Base-by-base conservation (phyloP, 1,139 yeast genomes). In the Pneumocystis oryctolagi region DNA sequence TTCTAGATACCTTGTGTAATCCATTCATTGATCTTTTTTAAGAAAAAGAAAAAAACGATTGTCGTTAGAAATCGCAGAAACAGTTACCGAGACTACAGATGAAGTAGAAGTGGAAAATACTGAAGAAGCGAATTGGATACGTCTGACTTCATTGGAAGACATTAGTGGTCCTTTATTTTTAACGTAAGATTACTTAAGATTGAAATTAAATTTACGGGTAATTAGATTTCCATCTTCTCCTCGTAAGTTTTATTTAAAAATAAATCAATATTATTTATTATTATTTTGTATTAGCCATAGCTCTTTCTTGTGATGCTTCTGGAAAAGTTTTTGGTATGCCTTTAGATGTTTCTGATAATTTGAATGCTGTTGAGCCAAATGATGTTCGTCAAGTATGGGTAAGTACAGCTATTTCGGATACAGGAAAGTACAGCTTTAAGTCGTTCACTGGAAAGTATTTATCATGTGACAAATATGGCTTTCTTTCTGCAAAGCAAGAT, bases 311-410 rank as follows among this genome's bases (percentile, higher is more conserved):
- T 25, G 65, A 64, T 47, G 60, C 65, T 8, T 37, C 42, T 40
- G 65, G 65, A 25, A 59, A 61, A 25, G 61, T 62, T 55, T 64
- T 64, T 32, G 25, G 56, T 12, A 53, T 60, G 16, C 61, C 61
- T n/a, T 60, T 63, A 12, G 57, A 63, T 55, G 16, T 35, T 6
- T 40, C 20, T 12, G 47, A 40, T 34, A n/a, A 42, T 3, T 12
- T 60, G 16, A 58, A 59, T 31, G 6, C 5, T 30, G 5, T 58
- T 25, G 65, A 64, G 39, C 65, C 65, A 20, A 62, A 64, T 39
- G 65, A 64, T 30, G 65, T 64, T 12, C 61, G 65, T 34, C 65
- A 64, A 58, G 65, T 64, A 55, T 64, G 62, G 53, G 62, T 64
- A 31, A 58, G 60, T 42, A 56, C 64, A 1, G 34, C 57, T n/a